Evolutionary conservation across 306 rosid genomes (phyloP).

Genomic region (Cicer pinnatifidum): DNA sequence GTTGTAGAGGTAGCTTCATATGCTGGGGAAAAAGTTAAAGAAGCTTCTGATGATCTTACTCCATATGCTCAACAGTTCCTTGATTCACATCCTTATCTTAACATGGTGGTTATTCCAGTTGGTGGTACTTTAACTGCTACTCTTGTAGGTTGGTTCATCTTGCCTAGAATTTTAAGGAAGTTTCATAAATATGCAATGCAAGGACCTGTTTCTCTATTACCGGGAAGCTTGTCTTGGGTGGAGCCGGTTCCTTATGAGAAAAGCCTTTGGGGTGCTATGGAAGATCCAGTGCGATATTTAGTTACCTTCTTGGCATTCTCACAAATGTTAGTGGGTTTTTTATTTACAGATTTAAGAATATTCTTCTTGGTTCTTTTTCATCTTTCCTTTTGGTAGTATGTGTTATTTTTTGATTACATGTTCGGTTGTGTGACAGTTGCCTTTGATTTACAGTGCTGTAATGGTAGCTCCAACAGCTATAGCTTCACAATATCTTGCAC

Average conservation of each 20-base stretch:
- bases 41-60: constrained; percentile 62
- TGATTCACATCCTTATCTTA: constrained; percentile 73
- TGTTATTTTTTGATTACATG: constrained; percentile 11
- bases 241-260: constrained; percentile 74
- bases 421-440: constrained; percentile 40
- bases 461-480: constrained; percentile 89
- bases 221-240: constrained; percentile 46
- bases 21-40: constrained; percentile 68
- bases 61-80: constrained; percentile 69
- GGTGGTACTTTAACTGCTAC: constrained; percentile 67
- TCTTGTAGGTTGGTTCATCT: constrained; percentile 77
- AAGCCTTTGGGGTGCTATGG: constrained; percentile 94
- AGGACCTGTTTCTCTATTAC: constrained; percentile 58
- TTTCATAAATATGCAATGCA: constrained; percentile 70
- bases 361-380: neutral
- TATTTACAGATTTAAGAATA: constrained; percentile 33
- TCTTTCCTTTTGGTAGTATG: constrained; percentile 1
- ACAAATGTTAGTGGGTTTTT: constrained; percentile 68
- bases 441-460: constrained; percentile 68
- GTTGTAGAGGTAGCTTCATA: constrained; percentile 59
- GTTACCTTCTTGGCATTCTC: constrained; percentile 83
- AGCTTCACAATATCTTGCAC: constrained; percentile 69
- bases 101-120: constrained; percentile 65
- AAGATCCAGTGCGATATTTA: constrained; percentile 83
- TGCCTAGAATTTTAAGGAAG: constrained; percentile 83